These are phyloP conservation scores for Aristolochia contorta DNA, from an alignment of 164 flowering plant genomes.

Conservation along the genomic window DNA sequence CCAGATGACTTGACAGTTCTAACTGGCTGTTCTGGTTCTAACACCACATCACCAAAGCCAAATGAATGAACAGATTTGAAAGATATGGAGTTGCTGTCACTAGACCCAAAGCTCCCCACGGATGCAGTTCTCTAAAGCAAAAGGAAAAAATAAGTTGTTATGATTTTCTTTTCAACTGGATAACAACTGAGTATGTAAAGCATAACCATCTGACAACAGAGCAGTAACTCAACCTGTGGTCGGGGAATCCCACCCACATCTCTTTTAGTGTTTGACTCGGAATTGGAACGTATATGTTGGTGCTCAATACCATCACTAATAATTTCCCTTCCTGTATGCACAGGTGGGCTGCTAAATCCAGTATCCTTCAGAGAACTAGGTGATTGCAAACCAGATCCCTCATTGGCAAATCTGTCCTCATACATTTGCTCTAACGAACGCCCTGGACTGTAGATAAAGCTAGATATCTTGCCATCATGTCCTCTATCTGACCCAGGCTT, in stretches of 20 bases:
- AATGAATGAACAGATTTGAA: slow-evolving; percentile 35
- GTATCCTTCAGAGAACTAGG: slow-evolving; percentile 53
- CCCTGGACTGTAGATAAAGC: slow-evolving; percentile 69
- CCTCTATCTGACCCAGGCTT: slow-evolving; percentile 90
- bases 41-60: slow-evolving; percentile 23
- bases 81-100: slow-evolving; percentile 55
- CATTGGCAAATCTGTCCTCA: slow-evolving; percentile 75
- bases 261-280: slow-evolving; percentile 26
- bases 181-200: no score
- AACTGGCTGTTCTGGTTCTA: slow-evolving; percentile 35
- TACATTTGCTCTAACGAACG: slow-evolving; percentile 38
- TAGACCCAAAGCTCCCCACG: slow-evolving; percentile 51
- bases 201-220: not conserved
- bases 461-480: slow-evolving; percentile 54
- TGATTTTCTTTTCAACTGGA: no score
- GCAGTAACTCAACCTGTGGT: slow-evolving; percentile 32
- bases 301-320: slow-evolving; percentile 25
- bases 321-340: slow-evolving; percentile 27
- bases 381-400: slow-evolving; percentile 55
- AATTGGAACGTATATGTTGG: slow-evolving; percentile 13
- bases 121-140: slow-evolving; percentile 62
- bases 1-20: slow-evolving; percentile 22
- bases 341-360: slow-evolving; percentile 47
- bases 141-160: slow-evolving; percentile 4
- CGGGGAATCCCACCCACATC: slow-evolving; percentile 24